Conservation (phyloP, 1,284 basidiomycete genomes). For the Caloboletus firmus region DNA sequence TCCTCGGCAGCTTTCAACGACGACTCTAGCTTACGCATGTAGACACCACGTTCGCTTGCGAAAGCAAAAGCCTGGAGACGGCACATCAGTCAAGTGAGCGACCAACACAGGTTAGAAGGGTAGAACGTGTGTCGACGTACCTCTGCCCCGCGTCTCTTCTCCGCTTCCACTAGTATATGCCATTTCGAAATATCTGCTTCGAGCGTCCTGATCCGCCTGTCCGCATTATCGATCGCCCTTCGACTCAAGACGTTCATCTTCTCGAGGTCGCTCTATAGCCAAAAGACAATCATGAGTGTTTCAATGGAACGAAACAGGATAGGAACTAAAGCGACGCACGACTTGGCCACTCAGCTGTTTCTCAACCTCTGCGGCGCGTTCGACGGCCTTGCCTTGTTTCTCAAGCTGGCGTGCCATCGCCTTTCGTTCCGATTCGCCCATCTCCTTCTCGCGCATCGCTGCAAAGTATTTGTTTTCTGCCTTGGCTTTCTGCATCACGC, state of each 20-base stretch:
- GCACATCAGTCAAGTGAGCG: background rate
- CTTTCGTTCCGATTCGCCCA: conserved; percentile 76
- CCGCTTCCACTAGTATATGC: conserved; percentile 38
- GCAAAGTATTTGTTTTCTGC: conserved; percentile 95
- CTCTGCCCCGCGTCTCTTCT: conserved; percentile 39
- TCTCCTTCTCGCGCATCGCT: conserved; percentile 88
- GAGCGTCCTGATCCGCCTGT: conserved; percentile 38
- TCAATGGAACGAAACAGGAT: background rate
- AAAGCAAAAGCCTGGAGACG: conserved; percentile 20
- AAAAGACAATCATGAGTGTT: background rate
- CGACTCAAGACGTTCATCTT: conserved; percentile 47
- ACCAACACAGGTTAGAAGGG: conserved; percentile 15
- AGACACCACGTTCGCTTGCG: conserved; percentile 30
- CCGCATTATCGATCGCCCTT: conserved; percentile 43
- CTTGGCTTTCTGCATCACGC: conserved; percentile 72
- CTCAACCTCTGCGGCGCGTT: conserved; percentile 69
- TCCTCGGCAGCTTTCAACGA: conserved; percentile 29
- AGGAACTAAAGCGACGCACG: conserved; percentile 38
- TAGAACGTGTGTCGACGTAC: conserved; percentile 15
- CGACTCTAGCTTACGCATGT: conserved; percentile 28
- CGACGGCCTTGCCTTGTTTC: conserved; percentile 78
- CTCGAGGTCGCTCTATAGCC: conserved; percentile 47
- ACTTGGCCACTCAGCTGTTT: conserved; percentile 57
- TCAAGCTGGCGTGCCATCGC: conserved; percentile 65
- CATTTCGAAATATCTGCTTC: conserved; percentile 35